These are phyloP conservation scores for Meyerozyma sp. DNA, from an alignment of 1,139 yeast species.

Conservation along the genomic window DNA sequence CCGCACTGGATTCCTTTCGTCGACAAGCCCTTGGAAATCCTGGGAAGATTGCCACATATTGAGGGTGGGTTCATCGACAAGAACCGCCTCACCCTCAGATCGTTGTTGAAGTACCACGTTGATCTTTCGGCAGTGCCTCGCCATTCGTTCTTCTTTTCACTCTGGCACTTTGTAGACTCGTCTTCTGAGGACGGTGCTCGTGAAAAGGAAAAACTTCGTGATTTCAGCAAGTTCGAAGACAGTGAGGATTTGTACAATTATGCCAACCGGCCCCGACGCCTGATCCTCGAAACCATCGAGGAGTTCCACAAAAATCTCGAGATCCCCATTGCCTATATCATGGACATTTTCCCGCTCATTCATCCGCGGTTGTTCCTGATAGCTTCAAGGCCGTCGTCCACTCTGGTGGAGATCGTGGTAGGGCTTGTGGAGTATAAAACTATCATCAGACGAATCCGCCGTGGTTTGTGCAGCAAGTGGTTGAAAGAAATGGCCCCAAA, in stretches of 20 bases:
- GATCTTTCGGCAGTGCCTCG: slow-evolving; percentile 83
- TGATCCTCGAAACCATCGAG: slow-evolving; percentile 72
- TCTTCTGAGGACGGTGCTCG: slow-evolving; percentile 40
- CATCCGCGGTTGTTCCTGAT: slow-evolving; percentile 82
- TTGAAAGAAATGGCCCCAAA: slow-evolving; percentile 44
- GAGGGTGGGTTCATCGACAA: slow-evolving; percentile 60
- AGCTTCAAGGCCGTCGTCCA: slow-evolving; percentile 52
- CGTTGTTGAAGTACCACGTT: slow-evolving; percentile 70
- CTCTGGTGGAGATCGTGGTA: slow-evolving; percentile 55
- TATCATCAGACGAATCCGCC: slow-evolving; percentile 65
- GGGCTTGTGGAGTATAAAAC: slow-evolving; percentile 89
- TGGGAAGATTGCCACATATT: slow-evolving; percentile 21
- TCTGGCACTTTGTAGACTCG: slow-evolving; percentile 70
- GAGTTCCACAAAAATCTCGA: slow-evolving; percentile 69
- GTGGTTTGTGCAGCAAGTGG: slow-evolving; percentile 85
- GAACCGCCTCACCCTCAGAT: slow-evolving; percentile 53
- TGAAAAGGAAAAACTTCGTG: slow-evolving; percentile 70
- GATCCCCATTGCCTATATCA: slow-evolving; percentile 68
- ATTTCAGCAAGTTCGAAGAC: slow-evolving; percentile 69
- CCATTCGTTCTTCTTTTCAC: slow-evolving; percentile 65
- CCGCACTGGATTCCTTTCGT: slow-evolving; percentile 65
- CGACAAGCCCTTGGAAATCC: slow-evolving; percentile 44
- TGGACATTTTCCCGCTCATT: slow-evolving; percentile 74
- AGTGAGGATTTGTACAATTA: slow-evolving; percentile 81
- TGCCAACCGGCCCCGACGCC: slow-evolving; percentile 86